Conservation (phyloP, 2,329 filamentous ascomycete species). For the Fusarium newnesense region DNA sequence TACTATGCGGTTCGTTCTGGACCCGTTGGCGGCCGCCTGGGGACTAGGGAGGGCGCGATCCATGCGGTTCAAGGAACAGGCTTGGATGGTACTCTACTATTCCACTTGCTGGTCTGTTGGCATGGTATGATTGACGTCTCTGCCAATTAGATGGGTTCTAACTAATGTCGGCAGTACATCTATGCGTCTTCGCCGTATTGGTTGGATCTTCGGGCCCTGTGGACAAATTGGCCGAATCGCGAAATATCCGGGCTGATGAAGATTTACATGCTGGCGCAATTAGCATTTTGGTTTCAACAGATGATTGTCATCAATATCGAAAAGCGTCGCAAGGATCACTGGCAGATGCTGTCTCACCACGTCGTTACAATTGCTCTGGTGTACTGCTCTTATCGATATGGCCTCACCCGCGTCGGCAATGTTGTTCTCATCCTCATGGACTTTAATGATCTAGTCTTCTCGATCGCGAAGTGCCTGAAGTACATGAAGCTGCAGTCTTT, state of each 20-base stretch:
- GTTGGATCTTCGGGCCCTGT: constrained; percentile 79
- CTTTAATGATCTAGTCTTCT: constrained; percentile 73
- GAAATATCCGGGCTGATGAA: constrained; percentile 81
- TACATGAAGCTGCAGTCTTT: constrained; percentile 80
- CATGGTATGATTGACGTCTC: constrained; percentile 69
- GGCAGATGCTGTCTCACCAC: constrained; percentile 96
- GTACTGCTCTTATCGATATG: constrained; percentile 84
- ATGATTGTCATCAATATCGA: constrained; percentile 95
- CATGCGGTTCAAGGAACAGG: constrained; percentile 90
- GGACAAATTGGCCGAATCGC: constrained; percentile 84
- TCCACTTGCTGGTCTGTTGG: constrained; percentile 82
- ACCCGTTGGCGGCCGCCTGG: constrained; percentile 75
- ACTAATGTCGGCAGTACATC: constrained; percentile 70
- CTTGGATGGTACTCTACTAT: constrained; percentile 90
- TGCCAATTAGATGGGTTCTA: accelerated
- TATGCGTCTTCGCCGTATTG: constrained; percentile 82
- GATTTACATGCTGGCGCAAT: constrained; percentile 88
- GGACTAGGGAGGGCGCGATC: constrained; percentile 82
- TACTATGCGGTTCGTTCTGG: constrained; percentile 86
- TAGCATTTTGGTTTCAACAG: constrained; percentile 94
- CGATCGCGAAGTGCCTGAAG: constrained; percentile 91
- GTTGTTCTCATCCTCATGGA: constrained; percentile 94
- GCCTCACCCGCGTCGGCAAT: constrained; percentile 86
- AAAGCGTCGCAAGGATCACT: constrained; percentile 91
- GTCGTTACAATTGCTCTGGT: constrained; percentile 87